Conservation (phyloP, 345 rosid genomes). For the Kernera saxatilis region DNA sequence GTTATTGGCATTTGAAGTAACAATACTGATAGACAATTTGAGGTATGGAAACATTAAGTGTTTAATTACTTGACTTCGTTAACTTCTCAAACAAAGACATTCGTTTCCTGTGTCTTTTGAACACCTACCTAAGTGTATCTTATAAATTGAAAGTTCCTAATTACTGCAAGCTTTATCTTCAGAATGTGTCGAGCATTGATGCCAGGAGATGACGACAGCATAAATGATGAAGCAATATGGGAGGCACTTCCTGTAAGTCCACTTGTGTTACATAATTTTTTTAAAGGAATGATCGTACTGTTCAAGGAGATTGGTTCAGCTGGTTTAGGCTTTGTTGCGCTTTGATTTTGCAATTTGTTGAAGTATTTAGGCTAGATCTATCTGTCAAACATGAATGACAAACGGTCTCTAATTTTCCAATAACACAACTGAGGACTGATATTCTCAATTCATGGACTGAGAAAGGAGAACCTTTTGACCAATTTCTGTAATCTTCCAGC, state of each 20-base stretch:
- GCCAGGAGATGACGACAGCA: conserved; percentile 93
- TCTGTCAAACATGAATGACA: neutral
- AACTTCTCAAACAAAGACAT: neutral
- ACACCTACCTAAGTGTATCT: neutral
- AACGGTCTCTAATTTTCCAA: neutral
- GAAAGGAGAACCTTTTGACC: neutral
- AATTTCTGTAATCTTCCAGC: neutral
- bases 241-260: conserved; percentile 92
- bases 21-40: conserved; percentile 80
- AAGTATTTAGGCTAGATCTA: neutral
- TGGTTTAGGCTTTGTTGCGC: neutral
- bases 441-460: neutral
- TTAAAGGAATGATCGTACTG: neutral
- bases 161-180: conserved; percentile 17
- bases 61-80: neutral
- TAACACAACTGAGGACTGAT: neutral
- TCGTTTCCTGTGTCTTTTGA: neutral
- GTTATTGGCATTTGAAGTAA: conserved; percentile 63
- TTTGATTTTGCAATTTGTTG: neutral
- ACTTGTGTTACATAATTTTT: neutral
- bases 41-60: conserved; percentile 39
- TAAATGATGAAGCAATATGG: conserved; percentile 90
- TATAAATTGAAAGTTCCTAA: neutral
- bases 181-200: conserved; percentile 96
- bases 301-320: conserved; percentile 8